A percentile compares a stretch with the other conserved stretches of the same genome.
Conservation (phyloP, 2,329 filamentous ascomycete genomes). For the Phoma sp. region DNA sequence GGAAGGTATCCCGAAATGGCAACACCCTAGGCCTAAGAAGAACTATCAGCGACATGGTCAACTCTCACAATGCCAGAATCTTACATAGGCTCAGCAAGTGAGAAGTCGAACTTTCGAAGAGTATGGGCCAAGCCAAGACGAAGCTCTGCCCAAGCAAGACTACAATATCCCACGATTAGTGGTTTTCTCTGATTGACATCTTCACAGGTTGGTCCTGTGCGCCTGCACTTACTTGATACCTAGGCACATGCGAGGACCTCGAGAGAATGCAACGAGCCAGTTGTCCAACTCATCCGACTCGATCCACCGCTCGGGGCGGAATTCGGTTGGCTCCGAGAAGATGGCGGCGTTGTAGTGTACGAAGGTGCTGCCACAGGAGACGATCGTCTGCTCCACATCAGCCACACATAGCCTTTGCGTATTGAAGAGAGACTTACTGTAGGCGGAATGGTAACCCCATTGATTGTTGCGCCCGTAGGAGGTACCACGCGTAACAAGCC, state of each 20-base stretch:
- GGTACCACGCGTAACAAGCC: slow-evolving; percentile 35
- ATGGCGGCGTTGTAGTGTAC: slow-evolving; percentile 41
- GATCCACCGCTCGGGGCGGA: slow-evolving; percentile 43
- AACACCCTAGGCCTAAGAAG: slow-evolving; percentile 24
- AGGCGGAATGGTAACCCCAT: slow-evolving; percentile 26
- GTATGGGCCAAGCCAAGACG: slow-evolving; percentile 40
- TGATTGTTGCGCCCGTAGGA: slow-evolving; percentile 27
- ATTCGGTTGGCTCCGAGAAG: slow-evolving; percentile 38
- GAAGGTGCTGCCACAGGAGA: slow-evolving; percentile 40
- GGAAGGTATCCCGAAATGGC: slow-evolving; percentile 29
- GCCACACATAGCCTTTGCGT: not conserved
- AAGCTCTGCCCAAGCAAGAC: slow-evolving; percentile 45
- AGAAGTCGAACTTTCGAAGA: slow-evolving; percentile 40
- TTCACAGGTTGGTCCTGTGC: not conserved
- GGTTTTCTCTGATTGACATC: not conserved
- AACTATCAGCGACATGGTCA: not conserved
- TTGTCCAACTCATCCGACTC: slow-evolving; percentile 33
- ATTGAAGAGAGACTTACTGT: slow-evolving; percentile 18
- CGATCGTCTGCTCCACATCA: slow-evolving; percentile 26
- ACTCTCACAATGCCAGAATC: not conserved
- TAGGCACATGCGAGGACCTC: slow-evolving; percentile 43
- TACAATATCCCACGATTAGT: slow-evolving; percentile 5
- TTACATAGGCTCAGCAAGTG: slow-evolving; percentile 28
- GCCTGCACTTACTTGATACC: slow-evolving; percentile 34
- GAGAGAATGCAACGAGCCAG: slow-evolving; percentile 44